These are phyloP conservation scores for Curvularia lunata DNA, from an alignment of 2,329 filamentous ascomycete genomes.

Conservation along the genomic window DNA sequence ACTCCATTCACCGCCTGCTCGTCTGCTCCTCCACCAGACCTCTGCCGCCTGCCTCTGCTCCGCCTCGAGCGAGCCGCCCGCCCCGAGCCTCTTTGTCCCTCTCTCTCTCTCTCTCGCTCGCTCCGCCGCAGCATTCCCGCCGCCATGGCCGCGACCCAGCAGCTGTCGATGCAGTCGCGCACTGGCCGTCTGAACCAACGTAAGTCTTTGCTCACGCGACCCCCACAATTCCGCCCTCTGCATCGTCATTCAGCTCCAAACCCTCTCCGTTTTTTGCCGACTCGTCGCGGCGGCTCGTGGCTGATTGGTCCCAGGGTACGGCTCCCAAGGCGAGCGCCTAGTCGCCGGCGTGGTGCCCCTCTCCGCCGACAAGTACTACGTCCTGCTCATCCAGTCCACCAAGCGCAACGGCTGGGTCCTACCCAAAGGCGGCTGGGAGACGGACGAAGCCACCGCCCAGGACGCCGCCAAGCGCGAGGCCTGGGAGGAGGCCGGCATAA, in stretches of 20 bases:
- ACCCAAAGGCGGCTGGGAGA: slow-evolving; percentile 97
- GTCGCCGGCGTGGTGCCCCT: slow-evolving; percentile 94
- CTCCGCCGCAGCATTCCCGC: slow-evolving; percentile 5
- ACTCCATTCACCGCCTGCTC: slow-evolving; percentile 36
- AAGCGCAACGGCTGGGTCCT: slow-evolving; percentile 93
- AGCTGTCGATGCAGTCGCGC: slow-evolving; percentile 67
- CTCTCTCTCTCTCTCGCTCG: neutral
- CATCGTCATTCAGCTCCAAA: slow-evolving; percentile 8
- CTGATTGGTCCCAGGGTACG: slow-evolving; percentile 72
- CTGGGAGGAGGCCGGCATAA: slow-evolving; percentile 97
- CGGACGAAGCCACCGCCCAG: slow-evolving; percentile 84
- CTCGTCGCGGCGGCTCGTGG: neutral
- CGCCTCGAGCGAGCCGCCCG: slow-evolving; percentile 20
- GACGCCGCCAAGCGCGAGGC: slow-evolving; percentile 87
- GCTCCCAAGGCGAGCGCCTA: slow-evolving; percentile 86
- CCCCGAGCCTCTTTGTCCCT: neutral
- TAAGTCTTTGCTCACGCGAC: slow-evolving; percentile 60
- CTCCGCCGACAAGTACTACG: slow-evolving; percentile 82
- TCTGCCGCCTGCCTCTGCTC: slow-evolving; percentile 12
- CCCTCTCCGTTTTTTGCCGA: slow-evolving; percentile 4
- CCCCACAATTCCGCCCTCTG: slow-evolving; percentile 12
- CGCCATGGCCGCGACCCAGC: slow-evolving; percentile 54
- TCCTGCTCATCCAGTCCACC: slow-evolving; percentile 92
- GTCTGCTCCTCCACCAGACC: slow-evolving; percentile 23
- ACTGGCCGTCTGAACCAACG: slow-evolving; percentile 80